Base-by-base conservation (phyloP, 768 basidiomycete genomes). In the Suillus paluster region DNA sequence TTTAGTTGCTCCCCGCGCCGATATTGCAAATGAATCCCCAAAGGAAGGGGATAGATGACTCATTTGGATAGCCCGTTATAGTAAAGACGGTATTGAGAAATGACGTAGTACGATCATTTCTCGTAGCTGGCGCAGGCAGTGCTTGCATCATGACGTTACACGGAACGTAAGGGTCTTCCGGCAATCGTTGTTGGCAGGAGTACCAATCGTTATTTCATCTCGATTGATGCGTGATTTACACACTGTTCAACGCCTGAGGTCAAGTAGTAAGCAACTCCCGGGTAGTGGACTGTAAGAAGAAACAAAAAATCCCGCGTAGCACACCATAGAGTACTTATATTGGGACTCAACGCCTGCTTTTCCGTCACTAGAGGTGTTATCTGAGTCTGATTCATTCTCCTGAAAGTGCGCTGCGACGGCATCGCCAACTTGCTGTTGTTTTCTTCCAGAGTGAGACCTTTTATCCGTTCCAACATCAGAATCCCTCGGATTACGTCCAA, bases 351-450 rank as follows among this genome's bases (percentile, higher is more conserved):
- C 12, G 21, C 21, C 19, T n/a, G 6, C 4, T 4, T 54, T 54
- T 15, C 4, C n/a, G 36, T 54, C 23, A 54, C 21, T 12, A 21
- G 33, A 21, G 14, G 23, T 5, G 12, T 5, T 38, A 38, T 52
- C n/a, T 0, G 4, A 4, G 6, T 34, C 50, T 7, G 4, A 5
- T 33, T 9, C 25, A 39, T 52, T 23, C 11, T n/a, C 4, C 38
- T 55, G 54, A 39, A 62, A 42, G 30, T 62, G 61, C 38, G 49
- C 44, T 0, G 61, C 48, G 5, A 62, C 61, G 17, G 34, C 45
- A 25, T 61, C 60, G 3, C 60, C 60, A 50, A 62, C n/a, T 27
- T 46, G 30, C 25, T 48, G 27, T 23, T 62, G 5, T 57, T 62
- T 17, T 57, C 60, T 23, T 62, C 55, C 42, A 61, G 36, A 55